These are phyloP conservation scores for Orbilia oligospora DNA, from an alignment of 2,329 filamentous ascomycete genomes.

Conservation along the genomic window DNA sequence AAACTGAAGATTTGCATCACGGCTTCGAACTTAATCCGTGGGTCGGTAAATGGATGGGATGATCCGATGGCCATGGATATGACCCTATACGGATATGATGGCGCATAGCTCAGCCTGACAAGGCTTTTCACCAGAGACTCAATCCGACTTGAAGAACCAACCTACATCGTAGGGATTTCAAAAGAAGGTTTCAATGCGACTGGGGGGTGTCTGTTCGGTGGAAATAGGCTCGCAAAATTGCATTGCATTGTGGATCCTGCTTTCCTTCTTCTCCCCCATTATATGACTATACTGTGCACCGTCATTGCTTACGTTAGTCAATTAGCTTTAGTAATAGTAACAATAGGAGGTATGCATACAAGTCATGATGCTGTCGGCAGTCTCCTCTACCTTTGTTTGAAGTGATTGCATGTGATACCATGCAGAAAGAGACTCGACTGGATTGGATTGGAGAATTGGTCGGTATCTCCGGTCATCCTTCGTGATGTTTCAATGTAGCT, in stretches of 20 bases:
- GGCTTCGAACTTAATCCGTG: not conserved
- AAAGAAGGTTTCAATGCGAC: constrained; percentile 4
- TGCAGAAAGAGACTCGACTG: too few relatives aligned
- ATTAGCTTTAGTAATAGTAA: not conserved
- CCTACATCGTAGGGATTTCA: constrained; percentile 9
- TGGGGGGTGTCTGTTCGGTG: not conserved
- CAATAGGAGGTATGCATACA: not conserved
- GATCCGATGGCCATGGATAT: constrained; percentile 6
- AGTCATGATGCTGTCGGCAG: not conserved
- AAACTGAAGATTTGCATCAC: constrained; percentile 3
- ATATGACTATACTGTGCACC: constrained; percentile 22
- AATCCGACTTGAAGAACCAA: not conserved
- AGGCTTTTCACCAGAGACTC: constrained; percentile 19
- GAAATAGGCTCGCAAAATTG: constrained; percentile 17
- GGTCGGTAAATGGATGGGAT: constrained; percentile 21
- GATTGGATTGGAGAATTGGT: not conserved
- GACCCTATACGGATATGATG: not conserved
- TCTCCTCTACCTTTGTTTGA: not conserved
- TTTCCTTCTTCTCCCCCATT: not conserved
- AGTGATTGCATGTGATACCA: constrained; percentile 12
- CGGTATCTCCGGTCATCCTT: constrained; percentile 25
- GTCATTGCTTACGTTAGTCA: constrained; percentile 40
- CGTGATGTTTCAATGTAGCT: constrained; percentile 17
- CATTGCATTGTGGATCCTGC: constrained; percentile 41
- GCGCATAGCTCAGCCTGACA: constrained; percentile 38